Base-by-base conservation (phyloP, 108 stramenopile genomes). In the Epithemia pelagica region DNA sequence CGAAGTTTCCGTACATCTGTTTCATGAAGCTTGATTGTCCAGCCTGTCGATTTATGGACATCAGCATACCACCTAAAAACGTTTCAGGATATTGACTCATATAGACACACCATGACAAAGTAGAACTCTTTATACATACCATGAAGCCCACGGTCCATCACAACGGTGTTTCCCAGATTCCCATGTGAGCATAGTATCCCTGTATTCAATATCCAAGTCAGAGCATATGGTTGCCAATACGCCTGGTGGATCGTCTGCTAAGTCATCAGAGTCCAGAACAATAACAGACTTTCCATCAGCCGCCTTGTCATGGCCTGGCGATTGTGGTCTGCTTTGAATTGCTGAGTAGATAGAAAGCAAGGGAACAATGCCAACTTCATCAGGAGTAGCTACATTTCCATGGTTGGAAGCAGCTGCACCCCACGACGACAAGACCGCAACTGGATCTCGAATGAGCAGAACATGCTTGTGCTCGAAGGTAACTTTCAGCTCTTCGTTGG, bases 231-330 rank as follows among this genome's bases (percentile, higher is more conserved):
- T 53, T 2, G 58, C 30, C 28, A 96, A 63, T 25, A 78, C 66
- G 1, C 62, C 69, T 15, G 62, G 58, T 8, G 95, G 94, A 65
- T 92, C 74, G 0, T 67, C 30, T 19, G 78, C 85, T 23, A 97
- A 75, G 33, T 91, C 87, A 59, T 94, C 92, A 0, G 91, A 89
- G 66, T 96, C 91, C 1, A 95, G 28, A 1, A 95, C 80, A 23
- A 92, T 56, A 23, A 64, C 28, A 27, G 69, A 22, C 22, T 62
- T 5, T 15, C 15, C 15, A 10, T 46, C 10, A 5, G 10, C 37
- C 5, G 37, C 37, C 5, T 46, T 22, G 23, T 26, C 24, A 5
- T 5, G 15, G 64, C 3, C 30, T 78, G 22, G 59, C 19, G 15
- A 18, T 63, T 30, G n/a, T 24, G 52, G 32, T 33, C 30, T 30